Base-by-base conservation (phyloP, 768 basidiomycete species). In the Leccinellum luteum region DNA sequence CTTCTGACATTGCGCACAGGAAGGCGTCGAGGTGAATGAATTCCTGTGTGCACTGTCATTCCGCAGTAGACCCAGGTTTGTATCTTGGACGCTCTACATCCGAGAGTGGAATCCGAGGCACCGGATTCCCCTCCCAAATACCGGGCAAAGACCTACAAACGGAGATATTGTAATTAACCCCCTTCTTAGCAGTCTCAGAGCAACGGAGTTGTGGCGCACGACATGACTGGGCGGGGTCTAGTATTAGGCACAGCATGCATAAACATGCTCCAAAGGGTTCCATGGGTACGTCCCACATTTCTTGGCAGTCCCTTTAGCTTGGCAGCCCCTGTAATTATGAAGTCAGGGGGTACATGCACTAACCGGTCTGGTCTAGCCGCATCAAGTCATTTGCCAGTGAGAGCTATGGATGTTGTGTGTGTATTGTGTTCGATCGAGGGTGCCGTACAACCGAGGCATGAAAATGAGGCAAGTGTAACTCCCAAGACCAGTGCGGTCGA, bases 291-390 rank as follows among this genome's bases (percentile, higher is more conserved):
- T 54, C 51, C 34, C 44, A 38, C 14, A 31, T 31, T 52, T 6
- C 64, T 65, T 64, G 61, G 56, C 52, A 31, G 23, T 9, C 50
- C 2, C 54, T 41, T 63, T 30, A 30, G 7, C 63, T 65, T 64
- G 61, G 55, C 52, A 30, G 23, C 6, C 50, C 2, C 54, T 44
- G 28, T 31, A 10, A 55, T 48, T 45, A 45, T 6, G 6, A 21
- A 21, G 2, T 21, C 41, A 31, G 59, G 32, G 14, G 31, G 35
- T 45, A 32, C 32, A 53, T 31, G 17, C 3, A n/a, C 34, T 14
- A 12, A 6, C 54, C 25, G 28, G 19, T 19, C 12, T 43, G 12
- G 19, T 12, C 41, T 43, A 43, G 19, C 41, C 41, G 31, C 31
- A 43, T 19, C 19, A 13, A 19, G 41, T 28, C 23, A 55, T 51